Base-by-base conservation (phyloP, 768 basidiomycete species). In the Imleria badia region DNA sequence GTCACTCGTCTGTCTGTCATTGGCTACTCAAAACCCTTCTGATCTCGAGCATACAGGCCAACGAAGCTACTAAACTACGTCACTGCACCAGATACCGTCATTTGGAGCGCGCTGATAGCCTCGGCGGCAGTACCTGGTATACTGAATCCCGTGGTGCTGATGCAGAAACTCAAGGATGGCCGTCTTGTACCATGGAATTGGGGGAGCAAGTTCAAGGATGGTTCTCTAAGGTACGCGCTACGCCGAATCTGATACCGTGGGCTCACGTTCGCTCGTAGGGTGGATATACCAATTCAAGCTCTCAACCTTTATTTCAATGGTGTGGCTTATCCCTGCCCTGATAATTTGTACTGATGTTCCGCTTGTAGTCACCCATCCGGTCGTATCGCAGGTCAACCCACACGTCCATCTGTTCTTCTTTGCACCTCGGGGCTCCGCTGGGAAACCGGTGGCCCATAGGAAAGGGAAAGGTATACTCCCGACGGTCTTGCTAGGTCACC, bases 111-210 rank as follows among this genome's bases (percentile, higher is more conserved):
- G 3, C 63, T 91, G 35, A 73, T 96, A 39, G 93, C 94, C 7
- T 94, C 92, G 6, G 94, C 95, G 3, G 95, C 96, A 22, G 95
- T 97, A 3, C 96, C 95, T 0, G 94, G 96, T 0, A 96, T 98
- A 60, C 70, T 98, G 39, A 95, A 97, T 61, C 94, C 96, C 6
- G 96, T 98, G 15, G 94, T 94, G 0, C 72, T 99, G 50, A 91
- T 99, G 89, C 89, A 93, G 67, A 98, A 96, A 71, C 80, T 87
- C 22, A 82, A 78, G 56, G 86, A 87, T 57, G 94, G 92, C 1
- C 81, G 77, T 38, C 74, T 94, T 50, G 81, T 91, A 8, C 94
- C 94, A 1, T 95, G 94, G 89, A 96, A 89, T 66, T 94, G 93
- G 86, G 95, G 94, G 23, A 92, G 89, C 58, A 81, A 88, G 56